Conservation (phyloP, 352 stramenopile species). For the Pythium rishiriense region DNA sequence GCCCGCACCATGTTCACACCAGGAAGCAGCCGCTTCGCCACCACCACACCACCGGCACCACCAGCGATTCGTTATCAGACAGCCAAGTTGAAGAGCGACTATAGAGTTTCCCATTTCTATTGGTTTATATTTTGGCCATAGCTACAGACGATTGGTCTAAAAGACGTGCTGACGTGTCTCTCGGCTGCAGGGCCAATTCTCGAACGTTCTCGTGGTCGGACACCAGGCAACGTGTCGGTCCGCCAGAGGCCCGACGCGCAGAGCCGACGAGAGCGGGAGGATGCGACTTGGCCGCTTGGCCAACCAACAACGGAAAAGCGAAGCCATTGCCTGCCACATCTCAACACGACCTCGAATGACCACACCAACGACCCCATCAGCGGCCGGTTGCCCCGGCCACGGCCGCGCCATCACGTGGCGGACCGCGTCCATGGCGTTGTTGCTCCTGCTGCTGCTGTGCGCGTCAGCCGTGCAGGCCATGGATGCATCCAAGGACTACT, state of each 20-base stretch:
- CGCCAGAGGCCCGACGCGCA: not conserved
- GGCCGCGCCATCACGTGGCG: not conserved
- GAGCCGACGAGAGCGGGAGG: slow-evolving; percentile 7
- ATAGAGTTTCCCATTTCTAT: slow-evolving; percentile 10
- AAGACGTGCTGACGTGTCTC: slow-evolving; percentile 15
- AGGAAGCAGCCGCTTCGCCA: too few relatives aligned
- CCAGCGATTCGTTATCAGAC: not conserved
- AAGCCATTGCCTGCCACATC: not conserved
- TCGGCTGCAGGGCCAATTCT: slow-evolving; percentile 17
- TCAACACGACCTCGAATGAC: not conserved
- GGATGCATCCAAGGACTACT: slow-evolving; percentile 79
- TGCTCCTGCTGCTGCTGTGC: slow-evolving; percentile 26
- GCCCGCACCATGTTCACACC: too few relatives aligned
- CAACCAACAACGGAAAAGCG: slow-evolving; percentile 1
- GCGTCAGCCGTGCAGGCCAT: slow-evolving; percentile 34
- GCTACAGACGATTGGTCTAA: slow-evolving; percentile 16
- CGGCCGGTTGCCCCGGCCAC: not conserved
- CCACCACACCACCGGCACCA: too few relatives aligned
- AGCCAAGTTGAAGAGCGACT: slow-evolving; percentile 18
- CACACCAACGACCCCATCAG: not conserved
- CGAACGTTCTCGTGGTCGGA: slow-evolving; percentile 32
- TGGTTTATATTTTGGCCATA: slow-evolving; percentile 2
- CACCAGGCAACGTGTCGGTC: slow-evolving; percentile 24
- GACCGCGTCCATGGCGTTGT: slow-evolving; percentile 28
- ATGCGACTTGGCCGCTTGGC: slow-evolving; percentile 2